phyloP scores from a whole-genome alignment of 441 rosid species.

The Breynia disticha region DNA sequence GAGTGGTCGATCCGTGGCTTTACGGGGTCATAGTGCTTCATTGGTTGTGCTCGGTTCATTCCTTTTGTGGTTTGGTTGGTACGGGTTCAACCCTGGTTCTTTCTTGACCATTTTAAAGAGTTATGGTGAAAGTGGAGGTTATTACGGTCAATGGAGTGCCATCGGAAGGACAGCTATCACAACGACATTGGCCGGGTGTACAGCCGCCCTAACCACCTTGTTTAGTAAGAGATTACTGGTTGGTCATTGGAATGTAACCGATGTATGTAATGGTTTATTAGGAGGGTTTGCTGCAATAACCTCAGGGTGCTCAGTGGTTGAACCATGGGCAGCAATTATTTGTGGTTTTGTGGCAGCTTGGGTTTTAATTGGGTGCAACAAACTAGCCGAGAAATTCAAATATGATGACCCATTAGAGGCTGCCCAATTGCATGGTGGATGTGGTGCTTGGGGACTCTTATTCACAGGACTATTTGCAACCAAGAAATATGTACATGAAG shows the following conservation, averaged over 20 bases:
- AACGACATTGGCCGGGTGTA: conserved; percentile 70
- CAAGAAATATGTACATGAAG: conserved; percentile 41
- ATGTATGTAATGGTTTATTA: conserved; percentile 69
- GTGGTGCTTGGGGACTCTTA: conserved; percentile 75
- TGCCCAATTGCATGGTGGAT: conserved; percentile 79
- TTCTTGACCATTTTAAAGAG: conserved; percentile 38
- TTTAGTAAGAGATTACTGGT: conserved; percentile 51
- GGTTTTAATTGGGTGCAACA: conserved; percentile 60
- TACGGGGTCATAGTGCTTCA: conserved; percentile 73
- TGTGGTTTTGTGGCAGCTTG: conserved; percentile 66
- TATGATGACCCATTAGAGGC: conserved; percentile 79
- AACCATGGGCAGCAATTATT: conserved; percentile 80
- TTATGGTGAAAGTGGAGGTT: conserved; percentile 28
- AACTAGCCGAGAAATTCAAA: conserved; percentile 40
- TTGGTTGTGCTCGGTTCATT: conserved; percentile 75
- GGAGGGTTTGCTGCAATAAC: conserved; percentile 87
- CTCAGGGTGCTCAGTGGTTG: conserved; percentile 68
- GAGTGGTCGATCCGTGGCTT: conserved; percentile 37
- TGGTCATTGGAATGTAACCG: conserved; percentile 78
- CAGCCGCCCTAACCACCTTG: conserved; percentile 70
- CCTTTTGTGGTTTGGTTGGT: conserved; percentile 88
- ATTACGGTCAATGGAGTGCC: conserved; percentile 79
- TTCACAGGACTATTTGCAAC: conserved; percentile 67
- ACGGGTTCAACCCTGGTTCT: conserved; percentile 83
- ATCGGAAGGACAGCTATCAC: conserved; percentile 77